phyloP scores from a whole-genome alignment of 1,139 yeast species.

The Debaryomyces subglobosus region DNA sequence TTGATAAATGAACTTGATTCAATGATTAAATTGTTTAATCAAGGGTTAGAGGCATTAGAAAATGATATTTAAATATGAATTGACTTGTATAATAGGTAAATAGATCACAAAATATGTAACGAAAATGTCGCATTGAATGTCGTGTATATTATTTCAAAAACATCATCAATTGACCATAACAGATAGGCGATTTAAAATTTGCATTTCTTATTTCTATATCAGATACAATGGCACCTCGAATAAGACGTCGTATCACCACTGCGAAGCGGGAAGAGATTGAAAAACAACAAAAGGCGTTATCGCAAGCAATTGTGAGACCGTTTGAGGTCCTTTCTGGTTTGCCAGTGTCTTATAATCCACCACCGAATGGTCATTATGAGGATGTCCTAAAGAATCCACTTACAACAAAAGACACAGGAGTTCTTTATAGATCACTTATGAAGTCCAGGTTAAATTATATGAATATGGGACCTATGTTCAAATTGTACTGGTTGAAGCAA shows the following conservation, averaged over 20 bases:
- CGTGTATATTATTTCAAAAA: background rate
- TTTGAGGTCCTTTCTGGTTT: constrained; percentile 67
- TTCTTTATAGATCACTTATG: constrained; percentile 69
- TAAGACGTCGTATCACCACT: constrained; percentile 49
- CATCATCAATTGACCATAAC: background rate
- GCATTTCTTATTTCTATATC: background rate
- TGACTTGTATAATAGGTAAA: background rate
- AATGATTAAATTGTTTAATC: constrained; percentile 43
- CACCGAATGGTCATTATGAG: constrained; percentile 57
- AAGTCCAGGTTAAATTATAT: constrained; percentile 77
- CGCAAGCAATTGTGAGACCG: constrained; percentile 56
- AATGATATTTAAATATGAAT: constrained; percentile 22
- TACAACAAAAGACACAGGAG: constrained; percentile 73
- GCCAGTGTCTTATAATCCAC: constrained; percentile 67
- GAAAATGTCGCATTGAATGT: constrained; percentile 1
- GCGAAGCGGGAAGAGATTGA: constrained; percentile 54
- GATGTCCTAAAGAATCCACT: constrained; percentile 64
- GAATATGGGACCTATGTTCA: constrained; percentile 69
- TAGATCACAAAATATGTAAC: constrained; percentile 2
- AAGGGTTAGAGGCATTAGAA: constrained; percentile 47
- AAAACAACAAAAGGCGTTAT: constrained; percentile 46
- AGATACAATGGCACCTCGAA: constrained; percentile 43
- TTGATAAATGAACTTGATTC: constrained; percentile 41
- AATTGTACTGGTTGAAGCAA: constrained; percentile 77
- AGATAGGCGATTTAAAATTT: background rate